Conservation (phyloP, 179 eudicot genomes). For the Gypsophila paniculata region DNA sequence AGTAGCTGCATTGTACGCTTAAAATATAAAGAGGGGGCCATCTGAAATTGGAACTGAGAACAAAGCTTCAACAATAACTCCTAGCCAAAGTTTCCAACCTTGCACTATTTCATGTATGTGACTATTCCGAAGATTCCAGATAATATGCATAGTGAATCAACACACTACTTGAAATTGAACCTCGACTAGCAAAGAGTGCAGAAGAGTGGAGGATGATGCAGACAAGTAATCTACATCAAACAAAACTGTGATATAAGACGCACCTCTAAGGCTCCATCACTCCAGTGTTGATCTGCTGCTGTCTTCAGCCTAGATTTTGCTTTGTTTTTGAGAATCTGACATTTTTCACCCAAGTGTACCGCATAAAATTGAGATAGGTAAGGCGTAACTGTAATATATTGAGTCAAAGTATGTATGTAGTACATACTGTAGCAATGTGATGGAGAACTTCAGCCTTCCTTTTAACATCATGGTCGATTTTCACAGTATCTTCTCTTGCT, state of each 20-base stretch:
- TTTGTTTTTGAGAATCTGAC: conserved; percentile 65
- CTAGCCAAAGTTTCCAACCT: neutral
- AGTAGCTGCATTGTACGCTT: conserved; percentile 2
- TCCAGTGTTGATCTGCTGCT: conserved; percentile 92
- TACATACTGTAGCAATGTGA: conserved; percentile 64
- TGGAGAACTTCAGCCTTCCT: conserved; percentile 80
- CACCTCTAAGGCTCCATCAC: conserved; percentile 99
- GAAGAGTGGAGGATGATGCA: neutral
- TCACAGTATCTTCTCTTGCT: conserved; percentile 85
- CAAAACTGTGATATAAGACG: conserved; percentile 21
- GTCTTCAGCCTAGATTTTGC: conserved; percentile 78
- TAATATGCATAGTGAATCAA: neutral
- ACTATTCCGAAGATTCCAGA: neutral
- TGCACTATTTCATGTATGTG: neutral
- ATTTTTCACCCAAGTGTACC: conserved; percentile 16
- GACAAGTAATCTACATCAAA: neutral
- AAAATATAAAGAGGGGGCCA: neutral
- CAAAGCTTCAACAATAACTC: neutral
- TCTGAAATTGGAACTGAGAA: neutral
- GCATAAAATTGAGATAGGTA: neutral
- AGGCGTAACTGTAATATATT: neutral
- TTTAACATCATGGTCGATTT: conserved; percentile 73
- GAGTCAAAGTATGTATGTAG: neutral
- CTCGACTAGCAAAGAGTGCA: too few species aligned
- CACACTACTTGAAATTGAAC: neutral